Evolutionary conservation across 805 yeast genomes (phyloP).

Genomic region (Dipodascus geniculatus): DNA sequence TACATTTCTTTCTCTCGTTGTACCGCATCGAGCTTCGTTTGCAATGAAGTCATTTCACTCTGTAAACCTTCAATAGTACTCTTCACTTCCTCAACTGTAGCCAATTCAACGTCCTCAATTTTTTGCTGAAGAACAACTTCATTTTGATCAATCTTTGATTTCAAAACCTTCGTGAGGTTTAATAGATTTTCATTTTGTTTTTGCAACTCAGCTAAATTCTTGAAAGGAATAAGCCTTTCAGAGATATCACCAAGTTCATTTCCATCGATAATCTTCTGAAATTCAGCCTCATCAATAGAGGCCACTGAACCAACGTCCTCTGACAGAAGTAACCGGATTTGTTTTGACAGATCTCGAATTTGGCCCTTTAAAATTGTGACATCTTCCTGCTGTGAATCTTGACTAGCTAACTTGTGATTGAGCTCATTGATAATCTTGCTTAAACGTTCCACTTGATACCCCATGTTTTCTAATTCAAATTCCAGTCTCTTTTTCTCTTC

Average conservation of each 20-base stretch:
- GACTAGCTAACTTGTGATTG: conserved; percentile 34
- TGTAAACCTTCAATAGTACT: conserved; percentile 22
- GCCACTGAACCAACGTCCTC: conserved; percentile 43
- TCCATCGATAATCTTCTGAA: conserved; percentile 42
- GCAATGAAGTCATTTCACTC: conserved; percentile 32
- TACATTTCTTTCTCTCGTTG: conserved; percentile 62
- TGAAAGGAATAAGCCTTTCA: conserved; percentile 62
- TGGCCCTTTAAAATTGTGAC: conserved; percentile 40
- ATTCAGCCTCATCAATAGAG: conserved; percentile 41
- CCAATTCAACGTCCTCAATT: conserved; percentile 20
- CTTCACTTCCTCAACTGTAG: conserved; percentile 26
- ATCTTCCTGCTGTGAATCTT: conserved; percentile 24
- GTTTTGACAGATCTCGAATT: conserved; percentile 66
- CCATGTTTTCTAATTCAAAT: conserved; percentile 41
- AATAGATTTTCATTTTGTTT: conserved; percentile 64
- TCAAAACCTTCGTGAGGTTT: conserved; percentile 56
- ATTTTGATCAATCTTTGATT: conserved; percentile 54
- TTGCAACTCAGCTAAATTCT: conserved; percentile 54
- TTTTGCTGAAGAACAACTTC: conserved; percentile 29
- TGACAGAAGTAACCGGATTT: conserved; percentile 58
- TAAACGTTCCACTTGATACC: conserved; percentile 33
- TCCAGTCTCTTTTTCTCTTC: conserved; percentile 46
- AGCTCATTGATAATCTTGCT: conserved; percentile 28
- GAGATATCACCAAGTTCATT: conserved; percentile 70
- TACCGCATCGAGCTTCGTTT: conserved; percentile 40